Base-by-base conservation (phyloP, 2,329 filamentous ascomycete genomes). In the Uncinocarpus reesii region DNA sequence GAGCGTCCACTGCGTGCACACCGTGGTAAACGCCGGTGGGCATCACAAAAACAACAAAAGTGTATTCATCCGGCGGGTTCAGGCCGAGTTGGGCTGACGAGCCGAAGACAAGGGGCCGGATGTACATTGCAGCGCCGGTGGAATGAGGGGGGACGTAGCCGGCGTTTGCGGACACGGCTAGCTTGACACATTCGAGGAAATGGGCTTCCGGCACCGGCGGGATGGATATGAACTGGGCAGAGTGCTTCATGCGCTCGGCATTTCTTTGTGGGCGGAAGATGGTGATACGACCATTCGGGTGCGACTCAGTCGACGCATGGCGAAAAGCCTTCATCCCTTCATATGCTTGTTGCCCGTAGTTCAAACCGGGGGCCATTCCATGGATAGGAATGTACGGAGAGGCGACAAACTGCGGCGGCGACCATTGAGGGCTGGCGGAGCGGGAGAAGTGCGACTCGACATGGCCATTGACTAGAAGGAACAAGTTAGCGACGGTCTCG, bases 301-400 rank as follows among this genome's bases (percentile, higher is more conserved):
- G 42, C 13, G 48, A 37, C 8, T 46, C 31, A 16, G 52, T 49
- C 15, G 87, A 84, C 2, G 76, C 73, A 48, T 65, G 62, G 54
- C 90, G 87, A 77, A 95, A 95, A 48, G 90, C 89, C 69, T 96
- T 96, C 65, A 96, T 80, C n/a, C 92, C 92, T 66, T 98, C 92
- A 73, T 94, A 98, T 60, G 87, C 90, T 71, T 96, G 92, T 64
- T 95, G 88, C 50, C 90, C 88, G 67, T 98, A 98, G 76, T 98
- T 98, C 56, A 96, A 79, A 36, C 81, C 90, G 0, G 92, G 89
- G 0, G 89, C 83, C 86, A 98, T 92, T 66, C 90, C 92, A 68
- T 96, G 90, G 62, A 96, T 81, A 56, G 82, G 81, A 58, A 96
- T 79, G 72, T 77, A 89, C 5, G 90, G 90, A 59, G 90, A 86